Conservation (phyloP, 2,329 filamentous ascomycete genomes). For the Anisogramma anomala region DNA sequence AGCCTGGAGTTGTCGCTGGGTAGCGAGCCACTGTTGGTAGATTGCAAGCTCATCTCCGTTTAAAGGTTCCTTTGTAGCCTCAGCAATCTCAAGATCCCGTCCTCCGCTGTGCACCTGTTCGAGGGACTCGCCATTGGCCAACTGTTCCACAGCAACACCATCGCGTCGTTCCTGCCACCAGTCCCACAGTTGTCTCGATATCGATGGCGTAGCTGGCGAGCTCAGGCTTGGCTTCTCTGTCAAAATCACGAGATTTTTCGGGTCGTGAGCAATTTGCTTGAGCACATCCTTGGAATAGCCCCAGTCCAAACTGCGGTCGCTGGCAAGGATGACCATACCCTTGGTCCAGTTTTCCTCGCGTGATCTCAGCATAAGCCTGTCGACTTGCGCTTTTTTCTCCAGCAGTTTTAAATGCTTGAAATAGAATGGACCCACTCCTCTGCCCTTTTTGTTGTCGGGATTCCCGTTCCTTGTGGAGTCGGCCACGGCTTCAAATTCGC, state of each 20-base stretch:
- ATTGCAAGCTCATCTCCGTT: conserved; percentile 64
- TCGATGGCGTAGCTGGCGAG: conserved; percentile 36
- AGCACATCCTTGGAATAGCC: conserved; percentile 81
- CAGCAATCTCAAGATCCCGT: conserved; percentile 46
- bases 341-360: conserved; percentile 30
- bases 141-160: conserved; percentile 48
- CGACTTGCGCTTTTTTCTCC: conserved; percentile 70
- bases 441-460: conserved; percentile 35
- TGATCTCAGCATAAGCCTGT: conserved; percentile 48
- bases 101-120: conserved; percentile 58
- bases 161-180: conserved; percentile 62
- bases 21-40: conserved; percentile 88
- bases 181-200: conserved; percentile 69
- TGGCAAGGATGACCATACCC: conserved; percentile 76
- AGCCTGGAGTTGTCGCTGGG: conserved; percentile 75
- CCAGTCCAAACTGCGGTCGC: conserved; percentile 85
- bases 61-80: conserved; percentile 53
- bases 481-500: conserved; percentile 71
- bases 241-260: conserved; percentile 73
- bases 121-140: conserved; percentile 41
- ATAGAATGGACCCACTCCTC: conserved; percentile 66
- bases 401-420: conserved; percentile 76
- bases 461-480: conserved; percentile 37
- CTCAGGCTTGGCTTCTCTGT: conserved; percentile 57
- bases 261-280: conserved; percentile 59